Evolutionary conservation across 768 basidiomycete genomes (phyloP).

Genomic region (Scleroderma bovista): DNA sequence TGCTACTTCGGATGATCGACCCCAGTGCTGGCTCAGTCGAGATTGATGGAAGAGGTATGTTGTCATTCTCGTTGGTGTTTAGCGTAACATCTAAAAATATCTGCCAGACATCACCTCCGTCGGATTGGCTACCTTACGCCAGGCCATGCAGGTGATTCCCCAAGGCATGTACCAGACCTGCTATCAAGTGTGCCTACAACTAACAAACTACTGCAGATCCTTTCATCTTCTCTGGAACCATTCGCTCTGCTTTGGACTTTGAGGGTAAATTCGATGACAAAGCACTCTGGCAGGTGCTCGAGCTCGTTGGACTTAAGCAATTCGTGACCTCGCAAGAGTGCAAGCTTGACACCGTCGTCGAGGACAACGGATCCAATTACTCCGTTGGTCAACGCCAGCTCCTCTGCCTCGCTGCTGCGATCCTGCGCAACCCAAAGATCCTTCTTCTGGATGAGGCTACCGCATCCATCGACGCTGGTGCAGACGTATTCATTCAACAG

Average conservation of each 20-base stretch:
- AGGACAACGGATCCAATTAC: conserved; percentile 68
- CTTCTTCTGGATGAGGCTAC: conserved; percentile 29
- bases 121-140: conserved; percentile 35
- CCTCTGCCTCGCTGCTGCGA: conserved; percentile 46
- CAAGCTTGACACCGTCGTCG: conserved; percentile 73
- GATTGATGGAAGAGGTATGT: conserved; percentile 64
- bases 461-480: conserved; percentile 78
- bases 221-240: conserved; percentile 29
- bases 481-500: conserved; percentile 65
- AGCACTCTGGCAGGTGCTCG: conserved; percentile 37
- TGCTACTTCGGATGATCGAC: conserved; percentile 75
- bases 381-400: conserved; percentile 92
- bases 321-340: conserved; percentile 69
- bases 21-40: conserved; percentile 67
- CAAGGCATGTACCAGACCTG: conserved; percentile 14
- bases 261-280: conserved; percentile 18
- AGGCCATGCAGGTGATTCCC: conserved; percentile 26
- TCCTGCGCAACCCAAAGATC: conserved; percentile 27
- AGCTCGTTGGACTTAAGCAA: conserved; percentile 49
- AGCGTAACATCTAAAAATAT: conserved; percentile 66
- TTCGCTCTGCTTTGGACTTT: conserved; percentile 25
- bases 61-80: conserved; percentile 49
- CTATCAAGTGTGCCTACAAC: not conserved
- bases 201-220: conserved; percentile 13
- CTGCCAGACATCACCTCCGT: conserved; percentile 82